Evolutionary conservation across 176 grass and related monocot genomes (phyloP), one percentile per base, ranked within the genome.

Genomic region (Juncus effusus): DNA sequence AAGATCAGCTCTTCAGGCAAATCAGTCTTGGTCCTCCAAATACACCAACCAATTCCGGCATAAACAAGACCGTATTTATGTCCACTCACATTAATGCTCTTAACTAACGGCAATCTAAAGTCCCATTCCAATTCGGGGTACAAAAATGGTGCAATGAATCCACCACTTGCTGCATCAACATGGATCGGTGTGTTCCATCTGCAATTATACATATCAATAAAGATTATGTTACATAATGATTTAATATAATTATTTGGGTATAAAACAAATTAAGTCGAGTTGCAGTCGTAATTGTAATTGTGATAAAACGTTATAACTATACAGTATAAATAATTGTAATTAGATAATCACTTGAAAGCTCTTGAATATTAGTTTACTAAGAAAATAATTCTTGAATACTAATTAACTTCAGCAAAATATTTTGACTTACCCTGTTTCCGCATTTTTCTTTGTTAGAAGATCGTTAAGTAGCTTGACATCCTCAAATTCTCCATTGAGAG

Each of bases 131-230:
- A 80, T 6, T 95, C 80, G 0, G 90, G 90, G 83, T 90, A 90
- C 50, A 95, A 54, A 80, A 95, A 95, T 4, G 90, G 90, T 8
- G 90, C 90, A 39, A 95, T 95, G 86, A 95, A 95, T 11, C 90
- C 90, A 3, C 90, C 90, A 70, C 90, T 95, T 14, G 90, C 90
- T 36, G 90, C 86, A 16, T 95, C 86, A 0, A 95, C 90, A 55
- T 95, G 86, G 81, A 95, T 95, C 12, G 90, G 90, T 55, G 90
- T 95, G 67, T 90, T 75, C 90, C 90, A 95, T 35, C 90, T 95
- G 69, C 70, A 77, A 40, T 8, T 52, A 6, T 47, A 47, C 4
- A 47, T 9, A 50, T 14, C 6, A 9, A 75, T 75, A 42, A 7
- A 61, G 19, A 28, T 28, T 28, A 28, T 28, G 19, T 28, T 28